Evolutionary conservation across 2,329 filamentous ascomycete genomes (phyloP), one percentile per base, ranked within the genome.

Genomic region (Dendryphion nanum): DNA sequence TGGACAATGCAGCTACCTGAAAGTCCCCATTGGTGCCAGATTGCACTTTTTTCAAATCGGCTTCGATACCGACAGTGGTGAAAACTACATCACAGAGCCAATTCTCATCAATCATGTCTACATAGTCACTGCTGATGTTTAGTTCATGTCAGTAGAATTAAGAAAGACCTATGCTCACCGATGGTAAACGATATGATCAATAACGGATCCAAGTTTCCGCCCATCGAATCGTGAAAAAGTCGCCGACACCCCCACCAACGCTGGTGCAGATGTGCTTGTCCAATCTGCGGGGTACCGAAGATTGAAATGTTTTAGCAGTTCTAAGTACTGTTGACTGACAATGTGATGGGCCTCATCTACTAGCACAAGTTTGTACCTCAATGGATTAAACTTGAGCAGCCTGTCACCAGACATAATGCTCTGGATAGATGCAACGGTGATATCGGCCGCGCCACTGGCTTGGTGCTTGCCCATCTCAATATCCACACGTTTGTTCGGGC

Each of bases 321-420:
- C 76, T 45, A 94, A 74, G 57, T 97, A 97, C 6, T 82, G 81
- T 2, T 80, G 76, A 1, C 93, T 86, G 30, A 96, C 90, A 37
- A 97, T 95, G 65, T 98, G 93, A 63, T 98, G 93, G 4, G 91
- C 93, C 67, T 98, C 93, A 49, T 98, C 93, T 4, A 98, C 91
- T 3, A 98, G 76, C 0, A 98, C 72, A 0, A 98, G 79, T 67
- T 98, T 98, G 73, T 91, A 97, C 6, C 72, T 73, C 0, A 64
- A 66, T 0, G 89, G 86, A 49, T 94, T 80, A 55, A 91, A 97
- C 59, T 95, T 96, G 23, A 66, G 59, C n/a, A 97, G 75, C 2
- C 93, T 79, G 36, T 83, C 79, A 10, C 80, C 79, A 4, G 87
- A 94, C 6, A 76, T 80, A 51, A 98, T 81, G 63, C 88, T 96